Conservation (phyloP, 768 basidiomycete genomes). For the Psilocybe tampanensis region DNA sequence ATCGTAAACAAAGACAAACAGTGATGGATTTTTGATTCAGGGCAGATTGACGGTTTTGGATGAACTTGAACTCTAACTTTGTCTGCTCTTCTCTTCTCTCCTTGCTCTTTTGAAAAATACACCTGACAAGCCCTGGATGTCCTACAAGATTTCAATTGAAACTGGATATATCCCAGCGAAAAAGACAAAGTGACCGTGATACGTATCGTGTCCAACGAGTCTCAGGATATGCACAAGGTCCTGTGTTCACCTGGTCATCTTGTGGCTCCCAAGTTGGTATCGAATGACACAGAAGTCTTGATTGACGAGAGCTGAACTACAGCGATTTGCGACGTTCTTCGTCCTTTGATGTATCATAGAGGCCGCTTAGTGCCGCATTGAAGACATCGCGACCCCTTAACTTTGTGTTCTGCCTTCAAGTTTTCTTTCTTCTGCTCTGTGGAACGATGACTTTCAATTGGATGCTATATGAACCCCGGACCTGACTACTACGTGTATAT, state of each 20-base stretch:
- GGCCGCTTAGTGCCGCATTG: slow-evolving; percentile 16
- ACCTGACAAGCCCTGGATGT: not conserved
- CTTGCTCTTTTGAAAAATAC: not conserved
- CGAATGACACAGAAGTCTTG: slow-evolving; percentile 30
- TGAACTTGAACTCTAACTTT: too few species aligned
- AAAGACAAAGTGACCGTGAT: slow-evolving; percentile 17
- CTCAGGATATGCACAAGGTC: too few species aligned
- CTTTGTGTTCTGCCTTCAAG: not conserved
- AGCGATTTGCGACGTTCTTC: slow-evolving; percentile 26
- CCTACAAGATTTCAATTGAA: not conserved
- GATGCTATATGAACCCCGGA: not conserved
- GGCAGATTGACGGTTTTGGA: not conserved
- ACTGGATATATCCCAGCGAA: not conserved
- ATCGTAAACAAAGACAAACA: not conserved
- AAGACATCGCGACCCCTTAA: not conserved
- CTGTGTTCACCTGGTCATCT: not conserved
- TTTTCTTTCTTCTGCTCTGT: not conserved
- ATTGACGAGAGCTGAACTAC: slow-evolving; percentile 31
- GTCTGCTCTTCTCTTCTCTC: not conserved
- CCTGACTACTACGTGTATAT: slow-evolving; percentile 4
- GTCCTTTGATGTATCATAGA: slow-evolving; percentile 8
- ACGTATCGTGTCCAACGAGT: slow-evolving; percentile 8
- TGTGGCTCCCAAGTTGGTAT: not conserved
- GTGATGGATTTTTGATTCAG: not conserved
- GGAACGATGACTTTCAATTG: not conserved